Evolutionary conservation across 2,329 filamentous ascomycete species (phyloP).

Genomic region (Westerdykella sp.): DNA sequence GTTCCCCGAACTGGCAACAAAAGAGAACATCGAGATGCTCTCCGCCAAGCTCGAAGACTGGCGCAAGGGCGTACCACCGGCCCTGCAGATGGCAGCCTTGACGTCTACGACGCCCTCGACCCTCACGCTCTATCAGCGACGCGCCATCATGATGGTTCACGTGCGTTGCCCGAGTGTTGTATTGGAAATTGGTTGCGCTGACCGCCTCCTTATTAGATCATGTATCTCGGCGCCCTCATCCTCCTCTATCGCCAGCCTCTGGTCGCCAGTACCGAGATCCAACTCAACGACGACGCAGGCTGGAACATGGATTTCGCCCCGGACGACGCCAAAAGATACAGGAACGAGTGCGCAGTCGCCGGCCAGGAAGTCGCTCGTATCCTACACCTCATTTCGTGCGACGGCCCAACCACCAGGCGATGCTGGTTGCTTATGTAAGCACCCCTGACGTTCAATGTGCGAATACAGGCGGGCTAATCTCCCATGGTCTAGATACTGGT

Average conservation of each 20-base stretch:
- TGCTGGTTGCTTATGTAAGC: constrained; percentile 37
- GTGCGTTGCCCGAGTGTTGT: constrained; percentile 11
- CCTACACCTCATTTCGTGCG: constrained; percentile 28
- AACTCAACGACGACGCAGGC: constrained; percentile 21
- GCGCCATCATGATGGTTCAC: constrained; percentile 35
- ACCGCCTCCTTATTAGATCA: constrained; percentile 20
- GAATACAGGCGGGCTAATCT: not conserved
- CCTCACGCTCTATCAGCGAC: constrained; percentile 25
- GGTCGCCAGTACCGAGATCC: constrained; percentile 27
- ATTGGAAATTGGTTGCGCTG: not conserved
- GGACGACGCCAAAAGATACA: constrained; percentile 23
- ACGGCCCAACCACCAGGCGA: constrained; percentile 30
- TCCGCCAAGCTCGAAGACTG: constrained; percentile 29
- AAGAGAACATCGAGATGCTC: constrained; percentile 25
- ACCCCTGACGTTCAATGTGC: not conserved
- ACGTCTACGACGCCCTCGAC: constrained; percentile 19
- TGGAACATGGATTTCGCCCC: constrained; percentile 19
- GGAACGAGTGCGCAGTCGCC: constrained; percentile 29
- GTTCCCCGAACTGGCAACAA: constrained; percentile 25
- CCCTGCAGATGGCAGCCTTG: constrained; percentile 26
- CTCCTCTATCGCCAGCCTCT: constrained; percentile 33
- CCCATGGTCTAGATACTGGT: constrained; percentile 26
- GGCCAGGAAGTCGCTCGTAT: constrained; percentile 34
- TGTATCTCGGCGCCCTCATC: constrained; percentile 35
- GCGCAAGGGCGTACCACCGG: constrained; percentile 27